A percentile compares a stretch with the other conserved stretches of the same genome.
phyloP scores from a whole-genome alignment of 1,139 yeast species.

The Saccharomyces pastorianus region DNA sequence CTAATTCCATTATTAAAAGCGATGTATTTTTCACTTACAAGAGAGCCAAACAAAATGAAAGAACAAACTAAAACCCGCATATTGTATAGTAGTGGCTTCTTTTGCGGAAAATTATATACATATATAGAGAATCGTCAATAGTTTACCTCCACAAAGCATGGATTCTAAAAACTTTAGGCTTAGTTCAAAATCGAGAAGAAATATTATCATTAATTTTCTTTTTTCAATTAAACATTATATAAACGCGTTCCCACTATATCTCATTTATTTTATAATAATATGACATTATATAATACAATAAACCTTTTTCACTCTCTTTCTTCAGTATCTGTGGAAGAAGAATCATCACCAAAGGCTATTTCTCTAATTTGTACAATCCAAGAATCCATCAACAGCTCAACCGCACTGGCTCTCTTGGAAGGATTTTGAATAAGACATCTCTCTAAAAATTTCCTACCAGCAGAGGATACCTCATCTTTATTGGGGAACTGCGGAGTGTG shows the following conservation, averaged over 20 bases:
- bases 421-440: constrained; percentile 84
- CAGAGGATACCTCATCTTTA: constrained; percentile 64
- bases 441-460: constrained; percentile 63
- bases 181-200: neutral
- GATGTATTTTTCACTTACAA: constrained; percentile 32
- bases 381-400: constrained; percentile 78
- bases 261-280: neutral
- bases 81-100: too few relatives aligned
- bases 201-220: neutral
- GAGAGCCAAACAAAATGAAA: constrained; percentile 15
- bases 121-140: neutral
- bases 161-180: too few relatives aligned
- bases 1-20: constrained; percentile 18
- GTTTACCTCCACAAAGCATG: too few relatives aligned
- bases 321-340: neutral
- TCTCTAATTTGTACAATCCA: constrained; percentile 76
- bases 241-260: neutral
- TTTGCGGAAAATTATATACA: too few relatives aligned
- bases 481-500: constrained; percentile 82
- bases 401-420: constrained; percentile 68
- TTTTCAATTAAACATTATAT: neutral
- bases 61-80: neutral
- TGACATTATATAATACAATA: neutral
- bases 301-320: constrained; percentile 1
- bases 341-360: constrained; percentile 46